Percentiles rank a stretch among this genome's conserved stretches.
phyloP scores from a whole-genome alignment of 495 filamentous ascomycete species.

The Neurospora sp. region DNA sequence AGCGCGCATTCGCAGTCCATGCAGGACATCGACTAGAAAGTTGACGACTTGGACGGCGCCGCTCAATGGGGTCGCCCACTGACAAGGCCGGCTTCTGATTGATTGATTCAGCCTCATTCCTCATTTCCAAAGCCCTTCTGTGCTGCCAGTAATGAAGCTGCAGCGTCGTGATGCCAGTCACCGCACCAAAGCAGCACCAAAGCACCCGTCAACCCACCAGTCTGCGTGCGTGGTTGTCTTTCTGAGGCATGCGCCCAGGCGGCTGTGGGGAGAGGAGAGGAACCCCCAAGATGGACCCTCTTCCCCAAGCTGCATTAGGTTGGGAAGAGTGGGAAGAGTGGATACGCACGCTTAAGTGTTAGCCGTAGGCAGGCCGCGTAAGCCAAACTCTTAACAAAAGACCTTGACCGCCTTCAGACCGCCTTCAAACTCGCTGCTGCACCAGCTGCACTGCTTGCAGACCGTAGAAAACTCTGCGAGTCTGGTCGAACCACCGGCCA shows the following conservation, averaged over 20 bases:
- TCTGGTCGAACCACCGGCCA: not conserved
- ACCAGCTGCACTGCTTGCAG: not conserved
- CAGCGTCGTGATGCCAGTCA: not conserved
- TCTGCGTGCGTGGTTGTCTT: not conserved
- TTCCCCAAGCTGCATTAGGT: not conserved
- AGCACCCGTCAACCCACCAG: not conserved
- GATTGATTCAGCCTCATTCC: constrained; percentile 26
- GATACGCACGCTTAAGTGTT: not conserved
- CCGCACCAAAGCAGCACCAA: not conserved
- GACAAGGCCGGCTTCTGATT: constrained; percentile 8
- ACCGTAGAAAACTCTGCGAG: not conserved
- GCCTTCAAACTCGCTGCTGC: not conserved
- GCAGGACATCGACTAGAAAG: not conserved
- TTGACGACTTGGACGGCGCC: not conserved
- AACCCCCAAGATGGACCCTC: not conserved
- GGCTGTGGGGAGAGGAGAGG: not conserved
- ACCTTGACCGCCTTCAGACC: not conserved
- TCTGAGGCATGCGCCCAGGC: not conserved
- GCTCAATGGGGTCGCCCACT: constrained; percentile 4
- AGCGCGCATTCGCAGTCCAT: not conserved
- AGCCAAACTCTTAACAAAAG: not conserved
- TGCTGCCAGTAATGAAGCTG: not conserved
- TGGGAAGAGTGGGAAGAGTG: not conserved
- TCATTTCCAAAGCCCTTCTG: not conserved
- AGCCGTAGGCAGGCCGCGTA: not conserved